Evolutionary conservation across 148 eudicot species (phyloP).

Genomic region (Camellia granthamiana): DNA sequence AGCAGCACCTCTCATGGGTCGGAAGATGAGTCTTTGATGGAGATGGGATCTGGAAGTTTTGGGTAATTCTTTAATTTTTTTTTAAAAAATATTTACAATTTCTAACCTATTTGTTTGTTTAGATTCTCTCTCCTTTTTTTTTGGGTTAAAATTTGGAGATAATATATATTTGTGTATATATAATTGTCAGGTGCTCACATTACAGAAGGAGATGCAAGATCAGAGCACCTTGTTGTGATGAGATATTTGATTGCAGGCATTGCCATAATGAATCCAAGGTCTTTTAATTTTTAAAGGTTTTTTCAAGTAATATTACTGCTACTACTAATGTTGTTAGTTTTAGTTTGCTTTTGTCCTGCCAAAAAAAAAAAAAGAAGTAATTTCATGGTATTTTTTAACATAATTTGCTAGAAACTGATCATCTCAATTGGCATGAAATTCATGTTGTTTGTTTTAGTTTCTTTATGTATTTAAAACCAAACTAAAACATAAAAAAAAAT

Average conservation of each 20-base stretch:
- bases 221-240: constrained; percentile 78
- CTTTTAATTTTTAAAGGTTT: background rate
- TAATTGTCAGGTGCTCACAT: constrained; percentile 57
- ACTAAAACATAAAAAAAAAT: background rate
- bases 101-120: background rate
- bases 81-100: background rate
- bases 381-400: constrained; percentile 21
- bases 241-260: constrained; percentile 69
- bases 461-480: no score
- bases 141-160: background rate
- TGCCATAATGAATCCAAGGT: constrained; percentile 87
- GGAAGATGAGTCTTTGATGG: constrained; percentile 4
- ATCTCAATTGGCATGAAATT: constrained; percentile 55
- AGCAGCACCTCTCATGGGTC: background rate
- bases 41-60: constrained; percentile 15
- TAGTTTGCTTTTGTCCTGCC: background rate
- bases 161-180: background rate
- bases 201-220: constrained; percentile 78
- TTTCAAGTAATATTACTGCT: background rate
- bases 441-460: background rate
- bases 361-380: background rate
- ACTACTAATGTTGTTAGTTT: background rate
- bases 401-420: constrained; percentile 59
- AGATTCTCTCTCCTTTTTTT: background rate
- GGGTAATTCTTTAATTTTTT: background rate